Base-by-base conservation (phyloP, 495 filamentous ascomycete genomes). In the Venustampulla echinocandica region DNA sequence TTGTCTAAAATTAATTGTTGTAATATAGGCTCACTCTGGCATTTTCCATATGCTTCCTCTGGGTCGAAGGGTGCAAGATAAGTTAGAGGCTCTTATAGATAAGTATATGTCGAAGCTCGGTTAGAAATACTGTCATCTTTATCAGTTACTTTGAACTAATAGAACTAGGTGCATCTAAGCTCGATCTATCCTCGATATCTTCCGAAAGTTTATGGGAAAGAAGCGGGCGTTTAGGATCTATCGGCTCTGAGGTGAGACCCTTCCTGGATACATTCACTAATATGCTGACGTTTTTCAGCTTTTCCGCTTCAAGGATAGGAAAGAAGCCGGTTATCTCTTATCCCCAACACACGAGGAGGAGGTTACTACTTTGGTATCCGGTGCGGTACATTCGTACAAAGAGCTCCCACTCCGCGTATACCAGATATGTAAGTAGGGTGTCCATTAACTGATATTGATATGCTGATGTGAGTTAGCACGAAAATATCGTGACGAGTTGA, bases 341-440 rank as follows among this genome's bases (percentile, higher is more conserved):
- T 82, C 92, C 2, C 92, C 92, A 1, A 98, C 92, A 0, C 93
- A 98, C 53, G 92, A 98, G 56, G 92, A 98, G 61, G 92, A 98
- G 59, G 89, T 98, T 46, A 98, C 92, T 0, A 62, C 75, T 0
- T 70, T 97, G 10, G 84, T 93, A 2, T 77, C 77, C 1, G 75
- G 70, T 38, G 71, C 81, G 18, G 70, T 87, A n/a, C 78, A 82
- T 39, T 95, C 87, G 2, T 89, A 95, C 61, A 88, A 87, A 58
- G 80, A 86, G 18, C 73, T 97, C 2, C 92, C 92, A 5, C 57
- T 97, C 10, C 75, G 87, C 21, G 73, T 98, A 1, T 97, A 97
- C 59, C 92, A 98, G 61, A 90, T 94, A 42, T 79, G 84, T 86
- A 63, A 61, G 75, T 61, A n/a, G 10, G 2, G 22, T 47, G 57